Evolutionary conservation across 2,329 filamentous ascomycete genomes (phyloP).

Genomic region (Achaetomium macrosporum): DNA sequence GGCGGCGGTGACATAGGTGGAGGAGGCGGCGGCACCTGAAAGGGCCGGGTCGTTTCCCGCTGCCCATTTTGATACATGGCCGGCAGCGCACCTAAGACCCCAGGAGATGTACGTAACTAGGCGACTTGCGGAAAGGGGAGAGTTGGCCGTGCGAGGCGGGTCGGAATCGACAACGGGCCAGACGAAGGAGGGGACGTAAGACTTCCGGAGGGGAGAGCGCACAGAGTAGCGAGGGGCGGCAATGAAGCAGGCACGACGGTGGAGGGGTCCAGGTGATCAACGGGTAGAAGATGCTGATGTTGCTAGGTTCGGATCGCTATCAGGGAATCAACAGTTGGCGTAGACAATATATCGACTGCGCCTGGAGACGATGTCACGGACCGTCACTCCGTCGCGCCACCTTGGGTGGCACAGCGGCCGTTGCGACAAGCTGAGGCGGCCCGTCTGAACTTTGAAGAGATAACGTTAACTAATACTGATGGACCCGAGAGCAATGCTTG

Average conservation of each 20-base stretch:
- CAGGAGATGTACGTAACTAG: neutral
- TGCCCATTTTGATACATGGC: conserved; percentile 53
- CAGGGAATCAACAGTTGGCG: too few relatives aligned
- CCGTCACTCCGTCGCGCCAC: neutral
- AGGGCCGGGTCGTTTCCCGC: conserved; percentile 48
- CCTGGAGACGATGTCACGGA: too few relatives aligned
- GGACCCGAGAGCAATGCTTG: too few relatives aligned
- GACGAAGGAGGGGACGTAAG: too few relatives aligned
- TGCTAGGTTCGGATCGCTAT: too few relatives aligned
- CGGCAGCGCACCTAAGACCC: conserved; percentile 21
- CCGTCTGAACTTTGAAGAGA: neutral
- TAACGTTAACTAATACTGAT: too few relatives aligned
- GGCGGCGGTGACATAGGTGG: conserved; percentile 50
- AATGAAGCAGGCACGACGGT: too few relatives aligned
- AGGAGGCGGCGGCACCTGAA: conserved; percentile 51
- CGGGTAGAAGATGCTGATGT: too few relatives aligned
- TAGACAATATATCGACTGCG: too few relatives aligned
- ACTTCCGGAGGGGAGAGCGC: too few relatives aligned
- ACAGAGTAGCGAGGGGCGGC: too few relatives aligned
- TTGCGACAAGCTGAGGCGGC: neutral
- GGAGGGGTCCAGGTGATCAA: too few relatives aligned
- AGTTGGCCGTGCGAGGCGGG: neutral
- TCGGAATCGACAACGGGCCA: neutral
- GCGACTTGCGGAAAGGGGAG: neutral
- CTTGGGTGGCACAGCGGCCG: neutral